A percentile compares a stretch with the other conserved stretches of the same genome.
phyloP scores from a whole-genome alignment of 2,329 filamentous ascomycete species.

The Hymenoscyphus repandus region DNA sequence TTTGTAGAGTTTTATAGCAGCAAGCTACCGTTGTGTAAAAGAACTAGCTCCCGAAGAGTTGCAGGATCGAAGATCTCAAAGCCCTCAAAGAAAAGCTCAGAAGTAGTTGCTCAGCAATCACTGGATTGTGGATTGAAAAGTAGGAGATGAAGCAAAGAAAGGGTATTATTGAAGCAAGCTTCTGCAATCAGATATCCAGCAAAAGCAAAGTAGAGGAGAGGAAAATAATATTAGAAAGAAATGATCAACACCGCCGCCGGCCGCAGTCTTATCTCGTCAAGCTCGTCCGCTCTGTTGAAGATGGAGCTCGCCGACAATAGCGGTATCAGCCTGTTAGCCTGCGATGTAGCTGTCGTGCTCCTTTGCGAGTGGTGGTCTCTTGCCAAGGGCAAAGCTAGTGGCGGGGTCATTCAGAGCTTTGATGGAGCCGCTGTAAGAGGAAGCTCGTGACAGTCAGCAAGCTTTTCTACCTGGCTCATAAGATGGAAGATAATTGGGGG shows the following conservation, averaged over 20 bases:
- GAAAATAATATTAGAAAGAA: not conserved
- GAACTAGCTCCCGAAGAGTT: no score
- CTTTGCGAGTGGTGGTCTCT: not conserved
- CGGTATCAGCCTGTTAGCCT: not conserved
- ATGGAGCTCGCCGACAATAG: conserved; percentile 1
- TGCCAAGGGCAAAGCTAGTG: not conserved
- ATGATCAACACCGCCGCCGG: not conserved
- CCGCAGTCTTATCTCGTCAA: not conserved
- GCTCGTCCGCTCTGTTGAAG: not conserved
- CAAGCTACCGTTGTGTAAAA: no score
- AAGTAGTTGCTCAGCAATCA: no score
- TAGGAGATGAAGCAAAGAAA: not conserved
- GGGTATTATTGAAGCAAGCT: not conserved
- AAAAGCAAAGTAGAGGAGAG: not conserved
- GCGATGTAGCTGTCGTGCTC: no score
- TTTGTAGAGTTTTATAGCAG: not conserved
- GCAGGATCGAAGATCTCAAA: no score
- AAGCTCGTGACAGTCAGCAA: no score
- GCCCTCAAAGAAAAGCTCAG: no score
- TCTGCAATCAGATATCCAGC: not conserved
- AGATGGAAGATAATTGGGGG: no score
- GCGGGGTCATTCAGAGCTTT: not conserved
- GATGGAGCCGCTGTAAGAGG: no score
- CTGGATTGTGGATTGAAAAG: not conserved
- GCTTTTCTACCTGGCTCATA: no score